These are phyloP conservation scores for Xylaria nigripes DNA, from an alignment of 495 filamentous ascomycete genomes.

Conservation along the genomic window DNA sequence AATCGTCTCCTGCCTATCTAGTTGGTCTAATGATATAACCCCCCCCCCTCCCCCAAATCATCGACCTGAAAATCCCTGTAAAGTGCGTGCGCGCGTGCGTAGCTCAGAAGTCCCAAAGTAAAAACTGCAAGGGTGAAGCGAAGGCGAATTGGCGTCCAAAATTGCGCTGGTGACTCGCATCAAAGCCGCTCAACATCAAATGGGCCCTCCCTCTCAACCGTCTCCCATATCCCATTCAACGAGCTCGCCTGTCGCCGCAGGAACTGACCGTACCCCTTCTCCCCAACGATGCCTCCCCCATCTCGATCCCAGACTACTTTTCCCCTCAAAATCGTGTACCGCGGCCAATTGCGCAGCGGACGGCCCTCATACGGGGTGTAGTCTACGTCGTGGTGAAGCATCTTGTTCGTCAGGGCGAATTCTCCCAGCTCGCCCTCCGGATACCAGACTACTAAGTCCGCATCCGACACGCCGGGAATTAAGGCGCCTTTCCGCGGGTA, in stretches of 20 bases:
- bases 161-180: background rate
- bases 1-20: no score
- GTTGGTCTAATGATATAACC: no score
- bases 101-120: no score
- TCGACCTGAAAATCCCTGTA: no score
- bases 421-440: conserved; percentile 32
- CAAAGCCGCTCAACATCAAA: conserved; percentile 24
- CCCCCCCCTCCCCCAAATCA: no score
- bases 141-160: no score
- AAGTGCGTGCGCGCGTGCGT: no score
- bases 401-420: conserved; percentile 40
- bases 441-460: conserved; percentile 49
- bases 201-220: conserved; percentile 12
- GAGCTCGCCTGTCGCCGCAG: conserved; percentile 40
- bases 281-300: conserved; percentile 39
- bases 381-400: conserved; percentile 53
- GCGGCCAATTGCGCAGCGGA: conserved; percentile 49
- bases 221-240: conserved; percentile 27
- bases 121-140: no score
- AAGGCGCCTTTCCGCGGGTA: conserved; percentile 48
- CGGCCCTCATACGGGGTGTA: conserved; percentile 56
- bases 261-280: conserved; percentile 46
- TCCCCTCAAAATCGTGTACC: conserved; percentile 52
- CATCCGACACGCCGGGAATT: conserved; percentile 46
- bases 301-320: conserved; percentile 51